These are phyloP conservation scores for Verticillium tricorpus DNA, from an alignment of 2,329 filamentous ascomycete species.

Conservation along the genomic window DNA sequence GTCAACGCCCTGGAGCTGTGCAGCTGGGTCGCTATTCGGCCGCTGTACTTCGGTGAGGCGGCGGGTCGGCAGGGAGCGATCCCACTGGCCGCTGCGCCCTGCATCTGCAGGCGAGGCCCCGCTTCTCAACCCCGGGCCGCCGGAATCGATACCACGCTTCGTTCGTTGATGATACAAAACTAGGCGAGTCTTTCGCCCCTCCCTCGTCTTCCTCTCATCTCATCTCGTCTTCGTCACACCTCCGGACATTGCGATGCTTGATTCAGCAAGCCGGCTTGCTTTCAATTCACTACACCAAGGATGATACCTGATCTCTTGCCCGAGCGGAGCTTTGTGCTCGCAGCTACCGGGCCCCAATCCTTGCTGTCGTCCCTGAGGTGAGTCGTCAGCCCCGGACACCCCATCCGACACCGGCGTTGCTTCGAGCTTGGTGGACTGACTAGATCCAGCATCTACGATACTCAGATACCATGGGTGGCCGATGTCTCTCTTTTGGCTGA, in stretches of 20 bases:
- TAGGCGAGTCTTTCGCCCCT: neutral
- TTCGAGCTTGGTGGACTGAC: neutral
- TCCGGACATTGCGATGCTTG: neutral
- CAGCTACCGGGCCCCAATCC: neutral
- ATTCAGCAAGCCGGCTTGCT: neutral
- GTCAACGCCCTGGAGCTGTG: neutral
- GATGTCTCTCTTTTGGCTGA: constrained; percentile 19
- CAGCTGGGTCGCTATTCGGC: neutral
- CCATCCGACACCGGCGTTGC: neutral
- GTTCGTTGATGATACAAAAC: neutral
- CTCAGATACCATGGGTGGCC: neutral
- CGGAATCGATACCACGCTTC: neutral
- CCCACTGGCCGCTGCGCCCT: neutral
- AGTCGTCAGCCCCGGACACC: neutral
- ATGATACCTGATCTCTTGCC: neutral
- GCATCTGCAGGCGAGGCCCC: neutral
- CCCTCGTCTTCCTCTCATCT: neutral
- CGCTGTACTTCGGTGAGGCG: neutral
- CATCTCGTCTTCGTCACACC: neutral
- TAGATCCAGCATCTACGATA: neutral
- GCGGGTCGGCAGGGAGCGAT: neutral
- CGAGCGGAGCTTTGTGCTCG: neutral
- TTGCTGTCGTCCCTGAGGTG: neutral
- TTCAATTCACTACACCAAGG: neutral
- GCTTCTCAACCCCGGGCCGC: neutral